Evolutionary conservation across 192 early-diverging fungal genomes (phyloP), one percentile per base, ranked within the genome.

Genomic region (Pilaira anomala): DNA sequence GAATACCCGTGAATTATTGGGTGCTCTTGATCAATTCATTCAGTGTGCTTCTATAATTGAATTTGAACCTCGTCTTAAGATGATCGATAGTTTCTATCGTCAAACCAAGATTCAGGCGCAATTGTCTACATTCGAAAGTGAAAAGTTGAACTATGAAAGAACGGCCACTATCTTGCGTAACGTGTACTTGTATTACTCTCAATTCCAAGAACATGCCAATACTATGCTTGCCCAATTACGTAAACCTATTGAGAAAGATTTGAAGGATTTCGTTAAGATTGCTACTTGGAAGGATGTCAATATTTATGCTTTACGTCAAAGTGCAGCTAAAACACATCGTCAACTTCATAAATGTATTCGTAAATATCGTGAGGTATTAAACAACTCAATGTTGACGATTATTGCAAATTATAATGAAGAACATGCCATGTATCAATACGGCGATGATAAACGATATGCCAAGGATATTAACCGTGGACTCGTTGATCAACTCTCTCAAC

Each of bases 251-350:
- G 78, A 84, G 39, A 93, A 93, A 62, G 94, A 98, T 24, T 80
- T 99, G 71, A 82, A 88, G 48, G 92, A 94, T 59, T 95, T 93
- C 64, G 94, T 99, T 33, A 88, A 93, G 78, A 93, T 99, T 64
- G 95, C 96, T 4, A 90, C 82, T 46, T 99, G 95, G 94, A 96
- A 95, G 73, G 97, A 99, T 69, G 87, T 94, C 16, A 99, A 96
- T 63, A 89, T 94, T 8, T 90, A 88, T 61, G 95, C 97, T 0
- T 72, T 99, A 33, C 83, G 88, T 24, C 90, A 92, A 60, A 92
- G 90, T 77, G 93, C 97, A 0, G 87, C 86, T 41, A 87, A 91
- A 76, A 93, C 95, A 7, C 97, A 99, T 74, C 76, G 87, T 55
- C 94, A 95, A 33, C 72, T 99, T 49, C 76, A 89, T 72, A 97